Evolutionary conservation across 345 rosid genomes (phyloP).

Genomic region (Brassica cretica): DNA sequence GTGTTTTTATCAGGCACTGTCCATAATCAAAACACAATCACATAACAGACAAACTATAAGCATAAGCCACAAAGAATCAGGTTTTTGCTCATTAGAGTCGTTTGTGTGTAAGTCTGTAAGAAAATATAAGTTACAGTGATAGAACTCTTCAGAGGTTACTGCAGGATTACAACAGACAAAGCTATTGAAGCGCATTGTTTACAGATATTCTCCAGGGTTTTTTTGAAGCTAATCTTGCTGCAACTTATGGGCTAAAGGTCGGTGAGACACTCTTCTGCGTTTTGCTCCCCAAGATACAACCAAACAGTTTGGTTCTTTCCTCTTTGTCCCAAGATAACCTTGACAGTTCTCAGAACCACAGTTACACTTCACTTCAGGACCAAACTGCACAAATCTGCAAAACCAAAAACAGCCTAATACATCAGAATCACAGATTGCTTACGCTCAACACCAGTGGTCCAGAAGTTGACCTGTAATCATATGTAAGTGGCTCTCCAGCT

Average conservation of each 20-base stretch:
- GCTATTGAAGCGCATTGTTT: background rate
- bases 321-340: constrained; percentile 76
- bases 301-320: constrained; percentile 49
- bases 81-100: background rate
- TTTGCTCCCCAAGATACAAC: constrained; percentile 83
- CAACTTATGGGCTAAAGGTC: constrained; percentile 11
- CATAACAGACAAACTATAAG: background rate
- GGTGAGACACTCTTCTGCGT: constrained; percentile 58
- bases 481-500: constrained; percentile 85
- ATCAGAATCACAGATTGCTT: constrained; percentile 1
- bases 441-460: background rate
- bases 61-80: background rate
- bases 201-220: background rate
- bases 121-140: constrained; percentile 4
- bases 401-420: background rate
- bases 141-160: background rate
- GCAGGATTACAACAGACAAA: background rate
- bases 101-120: constrained; percentile 7
- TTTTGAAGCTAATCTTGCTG: constrained; percentile 21
- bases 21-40: background rate
- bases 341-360: constrained; percentile 81
- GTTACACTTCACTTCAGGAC: constrained; percentile 84
- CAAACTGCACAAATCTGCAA: constrained; percentile 84
- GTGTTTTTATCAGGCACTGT: background rate
- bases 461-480: constrained; percentile 74